Base-by-base conservation (phyloP, 106 monocot genomes). In the Platanthera guangdongensis region DNA sequence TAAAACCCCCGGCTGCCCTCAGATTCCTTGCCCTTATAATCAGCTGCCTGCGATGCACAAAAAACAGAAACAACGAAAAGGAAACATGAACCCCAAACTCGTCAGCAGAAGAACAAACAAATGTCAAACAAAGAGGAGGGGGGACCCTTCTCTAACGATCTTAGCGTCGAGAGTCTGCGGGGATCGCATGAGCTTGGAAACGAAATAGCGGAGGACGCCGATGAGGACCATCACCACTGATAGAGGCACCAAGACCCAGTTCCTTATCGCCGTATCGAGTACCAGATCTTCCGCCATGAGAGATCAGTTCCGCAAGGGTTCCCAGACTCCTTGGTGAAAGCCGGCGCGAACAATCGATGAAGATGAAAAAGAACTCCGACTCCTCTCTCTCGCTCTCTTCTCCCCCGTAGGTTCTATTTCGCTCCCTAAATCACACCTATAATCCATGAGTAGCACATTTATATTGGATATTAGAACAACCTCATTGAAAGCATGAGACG, bases 211-310 rank as follows among this genome's bases (percentile, higher is more conserved):
- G 84, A 99, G 92, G 32, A 99, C 76, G 68, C 99, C 99, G 77
- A 99, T 99, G 62, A 99, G 90, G 25, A 99, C 94, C 99, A 94
- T 99, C 48, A 94, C 99, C 8, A 94, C 92, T 6, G 99, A 94
- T 18, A 99, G 90, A 4, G 99, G 99, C 55, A 99, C 81, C 54
- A 99, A 81, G 13, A 99, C 99, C 99, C 99, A 99, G 30, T 94
- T 83, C 81, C 94, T 92, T 51, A 99, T 99, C 21, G 99, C 92
- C 71, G 92, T 99, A 82, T 99, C 99, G 52, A 99, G 86, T 3
- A 99, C 94, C 77, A 99, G 82, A 78, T 99, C 99, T 62, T 94
- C 94, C 79, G 88, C 99, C 94, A 92, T 89, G 11, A 76, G 6
- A 70, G 6, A 70, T 70, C n/a, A 30, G 9, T 70, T 25, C 13